These are phyloP conservation scores for Corymbia calophylla DNA, from an alignment of 441 rosid species.

Conservation along the genomic window DNA sequence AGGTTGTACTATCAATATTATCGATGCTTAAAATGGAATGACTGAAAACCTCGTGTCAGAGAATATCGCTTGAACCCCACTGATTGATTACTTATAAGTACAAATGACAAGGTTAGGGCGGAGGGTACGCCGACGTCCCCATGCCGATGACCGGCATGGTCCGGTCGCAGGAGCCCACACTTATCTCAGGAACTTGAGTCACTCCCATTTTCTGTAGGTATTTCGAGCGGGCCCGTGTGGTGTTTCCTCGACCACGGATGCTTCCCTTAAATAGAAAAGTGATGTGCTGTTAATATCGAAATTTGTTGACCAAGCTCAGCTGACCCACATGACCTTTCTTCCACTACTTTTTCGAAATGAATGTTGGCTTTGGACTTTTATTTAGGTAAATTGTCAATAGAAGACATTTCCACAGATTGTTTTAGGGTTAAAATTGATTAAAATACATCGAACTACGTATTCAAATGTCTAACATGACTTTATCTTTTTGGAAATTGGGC, in stretches of 20 bases:
- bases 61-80: too few species aligned
- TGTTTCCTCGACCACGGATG: not conserved
- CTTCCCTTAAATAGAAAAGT: not conserved
- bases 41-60: too few species aligned
- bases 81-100: too few species aligned
- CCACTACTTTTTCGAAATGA: not conserved
- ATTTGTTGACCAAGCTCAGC: not conserved
- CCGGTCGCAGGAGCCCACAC: not conserved
- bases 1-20: too few species aligned
- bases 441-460: not conserved
- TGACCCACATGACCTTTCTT: not conserved
- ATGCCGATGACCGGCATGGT: constrained; percentile 10
- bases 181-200: not conserved
- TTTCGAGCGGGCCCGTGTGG: not conserved
- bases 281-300: not conserved
- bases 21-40: too few species aligned
- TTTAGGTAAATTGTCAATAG: not conserved
- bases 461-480: not conserved
- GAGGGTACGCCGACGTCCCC: constrained; percentile 10
- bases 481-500: not conserved
- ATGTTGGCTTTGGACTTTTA: too few species aligned
- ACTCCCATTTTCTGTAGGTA: not conserved
- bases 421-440: not conserved
- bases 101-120: too few species aligned
- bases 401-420: not conserved